Percentiles rank a stretch among this genome's conserved stretches.
phyloP scores from a whole-genome alignment of 164 flowering plant genomes.

The Platanus orientalis region DNA sequence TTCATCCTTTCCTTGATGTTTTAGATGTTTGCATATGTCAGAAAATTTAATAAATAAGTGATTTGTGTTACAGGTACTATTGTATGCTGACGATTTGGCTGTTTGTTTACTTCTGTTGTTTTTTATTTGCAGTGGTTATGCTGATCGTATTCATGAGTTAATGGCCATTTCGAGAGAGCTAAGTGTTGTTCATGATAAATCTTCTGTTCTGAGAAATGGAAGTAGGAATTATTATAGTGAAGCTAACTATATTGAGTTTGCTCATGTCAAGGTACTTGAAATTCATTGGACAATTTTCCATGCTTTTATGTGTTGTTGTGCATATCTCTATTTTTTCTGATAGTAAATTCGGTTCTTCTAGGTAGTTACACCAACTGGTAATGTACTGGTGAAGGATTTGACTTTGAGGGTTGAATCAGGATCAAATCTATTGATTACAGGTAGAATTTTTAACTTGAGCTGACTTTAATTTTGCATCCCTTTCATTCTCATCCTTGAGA shows the following conservation, averaged over 20 bases:
- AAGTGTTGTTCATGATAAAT: conserved; percentile 40
- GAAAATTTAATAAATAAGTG: background rate
- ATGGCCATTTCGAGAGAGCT: conserved; percentile 73
- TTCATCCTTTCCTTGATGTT: background rate
- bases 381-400: conserved; percentile 86
- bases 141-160: conserved; percentile 94
- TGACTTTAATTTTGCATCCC: background rate
- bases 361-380: conserved; percentile 98
- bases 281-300: background rate
- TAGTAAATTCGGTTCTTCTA: conserved; percentile 26
- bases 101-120: conserved; percentile 1
- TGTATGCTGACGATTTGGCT: background rate
- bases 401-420: conserved; percentile 79
- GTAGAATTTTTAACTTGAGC: conserved; percentile 26
- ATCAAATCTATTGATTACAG: conserved; percentile 94
- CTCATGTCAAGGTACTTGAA: conserved; percentile 70
- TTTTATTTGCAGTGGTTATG: conserved; percentile 79
- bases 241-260: conserved; percentile 81
- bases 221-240: conserved; percentile 71
- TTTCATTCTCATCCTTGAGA: background rate
- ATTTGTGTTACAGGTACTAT: background rate
- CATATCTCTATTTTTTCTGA: conserved; percentile 1
- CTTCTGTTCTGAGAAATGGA: conserved; percentile 46
- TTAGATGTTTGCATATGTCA: background rate
- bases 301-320: background rate